These are phyloP conservation scores for Mycena capillaripes DNA, from an alignment of 768 basidiomycete genomes.

Conservation along the genomic window DNA sequence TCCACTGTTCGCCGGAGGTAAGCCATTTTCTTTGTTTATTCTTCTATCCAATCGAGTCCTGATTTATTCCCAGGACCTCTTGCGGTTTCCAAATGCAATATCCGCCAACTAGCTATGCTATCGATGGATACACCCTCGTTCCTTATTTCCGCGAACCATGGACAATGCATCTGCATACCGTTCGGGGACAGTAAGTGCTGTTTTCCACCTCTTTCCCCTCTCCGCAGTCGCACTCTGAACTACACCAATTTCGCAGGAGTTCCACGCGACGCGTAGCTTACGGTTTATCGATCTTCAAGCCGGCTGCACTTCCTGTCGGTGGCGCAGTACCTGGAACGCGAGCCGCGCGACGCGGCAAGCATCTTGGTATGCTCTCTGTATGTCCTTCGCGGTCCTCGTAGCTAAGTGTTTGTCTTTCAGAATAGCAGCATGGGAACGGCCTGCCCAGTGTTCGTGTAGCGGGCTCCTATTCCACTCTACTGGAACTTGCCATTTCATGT, in stretches of 20 bases:
- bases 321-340: no score
- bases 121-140: neutral
- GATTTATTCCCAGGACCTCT: neutral
- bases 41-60: neutral
- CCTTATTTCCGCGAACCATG: neutral
- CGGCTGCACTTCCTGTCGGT: neutral
- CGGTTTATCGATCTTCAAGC: neutral
- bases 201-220: neutral
- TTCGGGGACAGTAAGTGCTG: neutral
- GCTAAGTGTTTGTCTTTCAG: neutral
- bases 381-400: neutral
- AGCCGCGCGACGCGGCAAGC: neutral
- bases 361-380: neutral
- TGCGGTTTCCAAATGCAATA: no score
- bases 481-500: neutral
- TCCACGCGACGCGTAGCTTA: neutral
- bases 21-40: neutral
- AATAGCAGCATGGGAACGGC: neutral
- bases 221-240: neutral
- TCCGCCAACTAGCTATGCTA: neutral
- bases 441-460: neutral
- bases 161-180: neutral
- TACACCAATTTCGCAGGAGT: neutral
- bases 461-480: neutral
- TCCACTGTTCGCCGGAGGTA: neutral